Percentiles rank a stretch among this genome's conserved stretches.
These are phyloP conservation scores for Arthrobotrys entomopaga DNA, from an alignment of 2,329 filamentous ascomycete species.

Conservation along the genomic window DNA sequence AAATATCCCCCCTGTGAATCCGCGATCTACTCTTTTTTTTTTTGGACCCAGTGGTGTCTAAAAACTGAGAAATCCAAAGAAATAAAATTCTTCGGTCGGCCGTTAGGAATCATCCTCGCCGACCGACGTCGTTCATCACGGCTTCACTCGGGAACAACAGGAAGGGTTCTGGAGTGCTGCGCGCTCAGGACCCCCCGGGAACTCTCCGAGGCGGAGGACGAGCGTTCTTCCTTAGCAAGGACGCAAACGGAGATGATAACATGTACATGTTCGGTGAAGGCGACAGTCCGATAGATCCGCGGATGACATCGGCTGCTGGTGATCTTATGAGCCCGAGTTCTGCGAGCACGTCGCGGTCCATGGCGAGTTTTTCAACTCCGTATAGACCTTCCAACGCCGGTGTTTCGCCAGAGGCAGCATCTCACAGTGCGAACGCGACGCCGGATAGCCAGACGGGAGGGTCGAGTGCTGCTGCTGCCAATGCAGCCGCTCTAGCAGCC, in stretches of 20 bases:
- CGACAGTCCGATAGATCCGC: conserved; percentile 16
- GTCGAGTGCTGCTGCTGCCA: conserved; percentile 10
- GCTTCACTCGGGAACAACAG: conserved; percentile 49
- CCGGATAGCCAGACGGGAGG: conserved; percentile 46
- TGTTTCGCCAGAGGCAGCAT: conserved; percentile 41
- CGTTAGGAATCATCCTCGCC: conserved; percentile 18
- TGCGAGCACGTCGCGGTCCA: conserved; percentile 44
- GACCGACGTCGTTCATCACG: conserved; percentile 53
- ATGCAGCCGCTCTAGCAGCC: conserved; percentile 25
- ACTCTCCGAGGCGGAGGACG: conserved; percentile 48
- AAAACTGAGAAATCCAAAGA: conserved; percentile 1
- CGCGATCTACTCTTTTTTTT: conserved; percentile 17
- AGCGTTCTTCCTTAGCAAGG: conserved; percentile 47
- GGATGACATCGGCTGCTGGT: conserved; percentile 16
- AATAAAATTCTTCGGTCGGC: conserved; percentile 29
- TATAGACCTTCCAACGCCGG: conserved; percentile 37
- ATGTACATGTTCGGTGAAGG: conserved; percentile 36
- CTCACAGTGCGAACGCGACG: conserved; percentile 47
- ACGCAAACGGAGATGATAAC: conserved; percentile 33
- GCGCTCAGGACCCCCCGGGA: conserved; percentile 50
- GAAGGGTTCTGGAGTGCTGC: conserved; percentile 47
- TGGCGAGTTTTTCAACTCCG: conserved; percentile 54
- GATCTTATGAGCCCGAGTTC: conserved; percentile 49
- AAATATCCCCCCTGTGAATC: conserved; percentile 27
- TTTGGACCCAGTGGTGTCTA: conserved; percentile 4